phyloP scores from a whole-genome alignment of 768 basidiomycete species.

The Mycena filopes region DNA sequence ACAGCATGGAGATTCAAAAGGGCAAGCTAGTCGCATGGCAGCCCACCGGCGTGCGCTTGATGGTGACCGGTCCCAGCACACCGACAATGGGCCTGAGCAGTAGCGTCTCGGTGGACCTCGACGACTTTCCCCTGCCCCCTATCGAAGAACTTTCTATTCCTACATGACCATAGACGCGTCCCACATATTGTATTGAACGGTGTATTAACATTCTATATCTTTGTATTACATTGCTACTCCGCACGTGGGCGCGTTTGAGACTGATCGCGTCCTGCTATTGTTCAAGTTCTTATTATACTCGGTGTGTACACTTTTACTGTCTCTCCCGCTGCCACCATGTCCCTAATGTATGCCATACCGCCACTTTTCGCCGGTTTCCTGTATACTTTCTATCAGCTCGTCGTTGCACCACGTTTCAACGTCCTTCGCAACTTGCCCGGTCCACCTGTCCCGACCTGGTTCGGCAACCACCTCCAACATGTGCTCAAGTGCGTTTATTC shows the following conservation, averaged over 20 bases:
- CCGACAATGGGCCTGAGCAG: conserved; percentile 48
- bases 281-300: not conserved
- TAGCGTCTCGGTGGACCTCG: conserved; percentile 50
- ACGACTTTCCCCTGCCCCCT: conserved; percentile 59
- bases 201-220: conserved; percentile 4
- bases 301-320: conserved; percentile 11
- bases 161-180: conserved; percentile 4
- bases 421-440: conserved; percentile 69
- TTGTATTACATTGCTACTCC: not conserved
- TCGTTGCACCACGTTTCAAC: conserved; percentile 49
- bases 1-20: conserved; percentile 62
- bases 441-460: conserved; percentile 61
- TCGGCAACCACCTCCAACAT: conserved; percentile 63
- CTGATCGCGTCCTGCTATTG: conserved; percentile 14
- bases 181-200: too few relatives aligned
- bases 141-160: too few relatives aligned
- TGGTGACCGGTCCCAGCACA: conserved; percentile 50
- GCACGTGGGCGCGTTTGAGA: not conserved
- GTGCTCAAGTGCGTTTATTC: conserved; percentile 65
- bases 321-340: conserved; percentile 14
- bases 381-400: conserved; percentile 43
- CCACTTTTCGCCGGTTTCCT: conserved; percentile 19
- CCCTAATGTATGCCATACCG: conserved; percentile 15
- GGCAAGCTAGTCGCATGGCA: conserved; percentile 49
- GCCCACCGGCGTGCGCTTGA: conserved; percentile 37